Conservation (phyloP, 2,329 filamentous ascomycete genomes). For the Zymoseptoria passerinii region DNA sequence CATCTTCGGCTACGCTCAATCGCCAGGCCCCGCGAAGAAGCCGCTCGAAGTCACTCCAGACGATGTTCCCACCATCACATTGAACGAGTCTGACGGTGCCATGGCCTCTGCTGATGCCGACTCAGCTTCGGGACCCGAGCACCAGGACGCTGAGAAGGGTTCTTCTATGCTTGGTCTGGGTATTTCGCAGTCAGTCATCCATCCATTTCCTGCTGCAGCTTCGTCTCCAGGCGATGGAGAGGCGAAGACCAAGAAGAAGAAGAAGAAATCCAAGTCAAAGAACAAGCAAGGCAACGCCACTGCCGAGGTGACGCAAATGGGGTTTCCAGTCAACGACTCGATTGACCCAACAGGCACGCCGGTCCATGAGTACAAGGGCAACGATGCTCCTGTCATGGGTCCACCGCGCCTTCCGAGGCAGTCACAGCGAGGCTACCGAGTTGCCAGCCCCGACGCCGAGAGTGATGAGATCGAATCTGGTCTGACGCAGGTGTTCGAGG, state of each 20-base stretch:
- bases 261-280: constrained; percentile 16
- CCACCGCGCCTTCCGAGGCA: background rate
- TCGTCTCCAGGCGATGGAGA: background rate
- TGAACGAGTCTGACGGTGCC: background rate
- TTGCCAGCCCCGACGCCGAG: background rate
- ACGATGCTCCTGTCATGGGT: background rate
- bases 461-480: background rate
- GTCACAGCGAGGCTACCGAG: background rate
- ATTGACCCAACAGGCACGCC: background rate
- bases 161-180: constrained; percentile 8
- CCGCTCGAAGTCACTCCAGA: background rate
- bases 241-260: constrained; percentile 13
- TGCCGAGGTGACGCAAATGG: constrained; percentile 1
- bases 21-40: background rate
- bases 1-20: background rate
- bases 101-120: background rate
- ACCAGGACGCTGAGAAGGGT: background rate
- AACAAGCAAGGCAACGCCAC: constrained; percentile 8
- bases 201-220: background rate
- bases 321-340: background rate
- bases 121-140: background rate
- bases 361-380: constrained; percentile 1
- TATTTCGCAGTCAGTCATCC: constrained; percentile 1
- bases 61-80: background rate
- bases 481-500: background rate